Base-by-base conservation (phyloP, 2,329 filamentous ascomycete species). In the Talaromyces sp. region DNA sequence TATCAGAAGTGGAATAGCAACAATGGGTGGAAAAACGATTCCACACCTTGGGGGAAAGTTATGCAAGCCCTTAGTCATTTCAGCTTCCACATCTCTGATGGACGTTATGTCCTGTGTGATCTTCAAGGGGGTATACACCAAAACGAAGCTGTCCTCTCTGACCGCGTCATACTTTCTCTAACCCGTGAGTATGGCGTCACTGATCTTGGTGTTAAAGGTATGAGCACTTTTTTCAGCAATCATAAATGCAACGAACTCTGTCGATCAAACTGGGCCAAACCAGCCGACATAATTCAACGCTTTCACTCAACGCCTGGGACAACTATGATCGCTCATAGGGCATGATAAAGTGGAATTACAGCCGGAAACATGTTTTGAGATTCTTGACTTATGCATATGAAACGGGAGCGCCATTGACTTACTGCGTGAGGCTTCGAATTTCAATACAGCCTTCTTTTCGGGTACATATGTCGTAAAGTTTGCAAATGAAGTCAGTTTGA, bases 81-180 rank as follows among this genome's bases (percentile, higher is more conserved):
- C 16, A 62, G 60, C 60, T 39, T 52, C 14, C 60, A 52, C 43
- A 13, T 39, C 31, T 39, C 60, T 6, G 33, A 33, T 24, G 79
- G 80, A 5, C 69, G 74, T 39, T 71, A 74, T 63, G 72, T 82
- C 5, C 69, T 82, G 1, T 82, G 78, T 68, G 80, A 81, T 66
- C 71, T 82, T 2, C 78, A 82, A 66, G 80, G 80, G 33, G 79
- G 79, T 49, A 67, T 76, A 33, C 80, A 81, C 70, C 70, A 68
- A 49, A 41, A 71, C 11, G 72, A 73, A 56, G 68, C 75, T 52
- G 70, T 80, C 49, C 73, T 82, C 41, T 76, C 79, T 0, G 78
- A 82, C 68, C 79, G 79, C 0, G 79, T 78, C 62, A 79, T 81
- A 64, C 66, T 81, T 57, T 81, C 80, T 22, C 35, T 8, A 7